Percentiles rank a stretch among this genome's conserved stretches.
Evolutionary conservation across 176 grass and related monocot species (phyloP).

Genomic region (Oryza meyeriana): DNA sequence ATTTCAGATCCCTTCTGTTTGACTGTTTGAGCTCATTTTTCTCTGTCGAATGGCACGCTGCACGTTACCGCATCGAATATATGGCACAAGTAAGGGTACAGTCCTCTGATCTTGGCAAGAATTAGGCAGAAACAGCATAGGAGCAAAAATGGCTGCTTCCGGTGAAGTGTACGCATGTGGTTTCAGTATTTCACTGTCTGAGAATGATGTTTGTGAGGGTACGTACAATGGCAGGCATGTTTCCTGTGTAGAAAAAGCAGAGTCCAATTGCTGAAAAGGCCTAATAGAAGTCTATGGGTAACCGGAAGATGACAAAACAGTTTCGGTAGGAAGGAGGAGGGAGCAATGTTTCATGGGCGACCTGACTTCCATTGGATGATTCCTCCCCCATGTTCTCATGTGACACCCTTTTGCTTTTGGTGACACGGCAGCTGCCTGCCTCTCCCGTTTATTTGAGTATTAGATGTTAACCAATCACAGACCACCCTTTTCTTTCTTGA

Average conservation of each 20-base stretch:
- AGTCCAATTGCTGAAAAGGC: not conserved
- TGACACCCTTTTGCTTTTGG: constrained; percentile 21
- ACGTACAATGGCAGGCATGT: not conserved
- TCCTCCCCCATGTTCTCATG: constrained; percentile 37
- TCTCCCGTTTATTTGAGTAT: not conserved
- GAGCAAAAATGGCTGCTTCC: too few species aligned
- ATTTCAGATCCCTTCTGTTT: not conserved
- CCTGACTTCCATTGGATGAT: constrained; percentile 36
- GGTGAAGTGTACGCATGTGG: not conserved
- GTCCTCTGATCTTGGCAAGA: not conserved
- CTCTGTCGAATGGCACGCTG: not conserved
- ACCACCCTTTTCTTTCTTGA: not conserved
- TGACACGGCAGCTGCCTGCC: not conserved
- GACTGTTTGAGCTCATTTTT: not conserved
- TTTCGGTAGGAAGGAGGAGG: constrained; percentile 24
- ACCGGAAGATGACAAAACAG: constrained; percentile 17
- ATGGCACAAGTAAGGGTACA: not conserved
- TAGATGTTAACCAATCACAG: constrained; percentile 22
- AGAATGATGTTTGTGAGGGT: not conserved
- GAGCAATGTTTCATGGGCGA: constrained; percentile 15
- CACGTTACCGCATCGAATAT: not conserved
- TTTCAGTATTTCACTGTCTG: not conserved
- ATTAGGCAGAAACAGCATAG: not conserved
- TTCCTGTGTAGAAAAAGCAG: not conserved
- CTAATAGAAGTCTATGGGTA: not conserved